Base-by-base conservation (phyloP, 108 stramenopile genomes). In the Nitzschia inconspicua region DNA sequence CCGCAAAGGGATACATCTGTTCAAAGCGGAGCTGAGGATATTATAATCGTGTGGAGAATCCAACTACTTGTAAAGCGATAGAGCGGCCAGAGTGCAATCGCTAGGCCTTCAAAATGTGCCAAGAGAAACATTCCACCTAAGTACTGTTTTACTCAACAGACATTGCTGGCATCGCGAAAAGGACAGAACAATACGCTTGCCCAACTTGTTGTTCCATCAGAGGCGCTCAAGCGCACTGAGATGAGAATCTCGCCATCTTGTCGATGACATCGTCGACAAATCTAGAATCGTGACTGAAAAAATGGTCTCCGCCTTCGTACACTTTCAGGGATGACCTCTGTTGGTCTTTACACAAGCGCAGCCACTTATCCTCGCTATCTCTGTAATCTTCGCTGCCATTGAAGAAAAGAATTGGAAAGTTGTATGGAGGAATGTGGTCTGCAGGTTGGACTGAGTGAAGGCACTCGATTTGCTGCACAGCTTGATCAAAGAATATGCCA, bases 291-390 rank as follows among this genome's bases (percentile, higher is more conserved):
- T 83, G 78, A 30, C 57, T 73, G 32, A 79, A 79, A 57, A 84
- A 80, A 48, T 80, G 78, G 65, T 84, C 83, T 11, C 76, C 83
- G 30, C 62, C 69, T n/a, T 79, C 78, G 60, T 80, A 84, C 23
- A 75, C 78, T 50, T 80, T 77, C 24, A 84, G 68, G 14, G 47
- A 46, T 2, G 82, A 83, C 0, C 60, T 34, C 18, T 61, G 42
- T 43, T 78, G 37, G 18, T 65, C 55, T 32, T 24, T 70, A 34
- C 78, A 80, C 16, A 80, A 66, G 27, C 32, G 26, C 5, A 84
- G 44, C 83, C 83, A 84, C 47, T 63, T 57, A 7, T 80, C 43
- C 50, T 80, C 83, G 35, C 61, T 65, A 49, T 84, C 83, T 30
- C 83, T 56, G 48, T 84, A 64, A 62, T 84, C 83, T 57, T 77